A percentile compares a stretch with the other conserved stretches of the same genome.
Evolutionary conservation across 768 basidiomycete genomes (phyloP).

Genomic region (Coprinellus micaceus): DNA sequence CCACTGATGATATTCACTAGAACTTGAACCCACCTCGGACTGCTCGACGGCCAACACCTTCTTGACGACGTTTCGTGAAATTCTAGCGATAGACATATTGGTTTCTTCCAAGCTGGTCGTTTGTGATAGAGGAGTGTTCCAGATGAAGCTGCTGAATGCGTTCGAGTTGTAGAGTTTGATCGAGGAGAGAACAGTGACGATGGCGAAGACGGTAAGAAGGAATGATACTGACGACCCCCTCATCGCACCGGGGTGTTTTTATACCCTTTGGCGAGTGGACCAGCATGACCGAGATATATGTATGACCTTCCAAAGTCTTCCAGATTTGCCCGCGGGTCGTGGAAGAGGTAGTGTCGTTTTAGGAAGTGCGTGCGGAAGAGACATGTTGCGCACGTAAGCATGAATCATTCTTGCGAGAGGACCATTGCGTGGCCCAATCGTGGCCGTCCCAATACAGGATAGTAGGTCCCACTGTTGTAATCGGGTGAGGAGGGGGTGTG

Average conservation of each 20-base stretch:
- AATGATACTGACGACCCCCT: background rate
- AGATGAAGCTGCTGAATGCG: background rate
- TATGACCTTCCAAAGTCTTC: background rate
- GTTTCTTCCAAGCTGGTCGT: background rate
- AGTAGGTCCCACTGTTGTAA: too few species aligned
- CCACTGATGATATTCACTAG: background rate
- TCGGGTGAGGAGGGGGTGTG: too few species aligned
- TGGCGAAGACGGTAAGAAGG: background rate
- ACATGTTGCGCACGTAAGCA: background rate
- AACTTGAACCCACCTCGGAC: slow-evolving; percentile 49
- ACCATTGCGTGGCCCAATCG: too few species aligned
- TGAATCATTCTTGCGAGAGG: too few species aligned
- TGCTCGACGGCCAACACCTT: slow-evolving; percentile 75
- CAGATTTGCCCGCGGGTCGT: background rate
- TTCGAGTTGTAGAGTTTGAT: background rate
- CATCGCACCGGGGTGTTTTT: slow-evolving; percentile 1
- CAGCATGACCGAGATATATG: background rate
- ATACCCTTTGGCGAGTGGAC: background rate
- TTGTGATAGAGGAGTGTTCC: background rate
- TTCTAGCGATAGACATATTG: slow-evolving; percentile 27
- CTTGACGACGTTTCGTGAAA: slow-evolving; percentile 71
- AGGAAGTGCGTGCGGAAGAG: background rate
- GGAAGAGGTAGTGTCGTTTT: background rate
- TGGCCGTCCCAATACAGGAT: background rate
- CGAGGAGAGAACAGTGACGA: background rate